Conservation (phyloP, 192 early-diverging fungal genomes). For the Linnemannia elongata region DNA sequence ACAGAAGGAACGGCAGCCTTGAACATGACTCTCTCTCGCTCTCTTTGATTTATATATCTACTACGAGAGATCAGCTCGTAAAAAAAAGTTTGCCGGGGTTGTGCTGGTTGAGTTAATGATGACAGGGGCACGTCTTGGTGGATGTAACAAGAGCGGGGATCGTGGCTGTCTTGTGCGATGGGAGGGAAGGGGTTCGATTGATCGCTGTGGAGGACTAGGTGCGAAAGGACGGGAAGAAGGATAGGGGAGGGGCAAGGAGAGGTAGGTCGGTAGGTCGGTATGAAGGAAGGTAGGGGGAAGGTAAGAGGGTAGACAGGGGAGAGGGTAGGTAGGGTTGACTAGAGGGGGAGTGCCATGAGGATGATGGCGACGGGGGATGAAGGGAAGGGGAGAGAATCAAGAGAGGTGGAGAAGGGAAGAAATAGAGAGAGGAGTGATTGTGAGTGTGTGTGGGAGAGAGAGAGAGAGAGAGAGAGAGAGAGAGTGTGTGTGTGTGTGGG, state of each 20-base stretch:
- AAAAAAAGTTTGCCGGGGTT: neutral
- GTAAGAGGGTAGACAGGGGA: neutral
- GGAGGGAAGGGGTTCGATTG: neutral
- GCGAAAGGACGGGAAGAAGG: neutral
- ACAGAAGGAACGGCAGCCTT: constrained; percentile 40
- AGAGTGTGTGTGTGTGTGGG: neutral
- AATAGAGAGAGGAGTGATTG: neutral
- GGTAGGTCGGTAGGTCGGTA: neutral
- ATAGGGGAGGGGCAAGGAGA: neutral
- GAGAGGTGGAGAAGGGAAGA: neutral
- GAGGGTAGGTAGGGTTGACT: neutral
- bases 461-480: neutral
- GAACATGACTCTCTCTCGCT: constrained; percentile 23
- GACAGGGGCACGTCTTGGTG: neutral
- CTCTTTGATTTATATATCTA: neutral
- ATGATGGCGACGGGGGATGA: constrained; percentile 1
- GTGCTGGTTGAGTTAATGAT: constrained; percentile 6
- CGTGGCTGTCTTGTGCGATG: neutral
- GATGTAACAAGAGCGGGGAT: neutral
- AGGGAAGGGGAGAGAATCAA: neutral
- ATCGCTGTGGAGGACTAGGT: neutral
- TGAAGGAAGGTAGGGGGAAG: neutral
- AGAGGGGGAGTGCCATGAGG: neutral
- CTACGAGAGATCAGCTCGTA: neutral
- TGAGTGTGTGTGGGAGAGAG: too few species aligned